Evolutionary conservation across 1,284 basidiomycete species (phyloP).

Genomic region (Pholiota adiposa): DNA sequence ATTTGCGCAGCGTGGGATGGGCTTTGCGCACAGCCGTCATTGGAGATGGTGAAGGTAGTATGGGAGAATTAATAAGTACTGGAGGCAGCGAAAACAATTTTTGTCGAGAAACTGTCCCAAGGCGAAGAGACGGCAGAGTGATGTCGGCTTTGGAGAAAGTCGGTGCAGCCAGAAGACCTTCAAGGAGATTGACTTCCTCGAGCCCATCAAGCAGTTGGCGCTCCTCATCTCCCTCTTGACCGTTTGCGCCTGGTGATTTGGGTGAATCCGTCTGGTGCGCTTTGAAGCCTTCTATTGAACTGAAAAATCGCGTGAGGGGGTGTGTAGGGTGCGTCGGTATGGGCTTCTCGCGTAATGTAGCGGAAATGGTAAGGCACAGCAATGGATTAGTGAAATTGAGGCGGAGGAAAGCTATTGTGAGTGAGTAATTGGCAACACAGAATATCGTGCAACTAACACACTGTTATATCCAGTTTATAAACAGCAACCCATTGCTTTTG

Average conservation of each 20-base stretch:
- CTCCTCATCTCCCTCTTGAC: slow-evolving; percentile 29
- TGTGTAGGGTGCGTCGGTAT: slow-evolving; percentile 56
- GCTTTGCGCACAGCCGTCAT: slow-evolving; percentile 47
- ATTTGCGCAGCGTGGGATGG: slow-evolving; percentile 77
- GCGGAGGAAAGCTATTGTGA: slow-evolving; percentile 65
- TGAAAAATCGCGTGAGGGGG: slow-evolving; percentile 51
- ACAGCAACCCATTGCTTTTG: slow-evolving; percentile 74
- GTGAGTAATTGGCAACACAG: slow-evolving; percentile 6
- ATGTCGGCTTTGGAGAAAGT: slow-evolving; percentile 46
- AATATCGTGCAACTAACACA: slow-evolving; percentile 59
- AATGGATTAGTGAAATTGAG: slow-evolving; percentile 75
- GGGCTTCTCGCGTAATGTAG: slow-evolving; percentile 77
- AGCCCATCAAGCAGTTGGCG: slow-evolving; percentile 53
- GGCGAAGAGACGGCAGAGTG: slow-evolving; percentile 64
- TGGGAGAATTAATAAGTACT: slow-evolving; percentile 42
- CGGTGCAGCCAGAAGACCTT: slow-evolving; percentile 60
- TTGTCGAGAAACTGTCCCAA: slow-evolving; percentile 64
- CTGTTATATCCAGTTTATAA: slow-evolving; percentile 73
- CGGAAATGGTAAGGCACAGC: slow-evolving; percentile 79
- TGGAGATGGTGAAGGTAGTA: slow-evolving; percentile 45
- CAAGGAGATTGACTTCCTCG: slow-evolving; percentile 82
- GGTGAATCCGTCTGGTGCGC: slow-evolving; percentile 35
- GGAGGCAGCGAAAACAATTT: slow-evolving; percentile 66
- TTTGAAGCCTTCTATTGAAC: slow-evolving; percentile 39
- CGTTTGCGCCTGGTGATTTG: slow-evolving; percentile 25